Evolutionary conservation across 441 rosid genomes (phyloP), one percentile per base, ranked within the genome.

Genomic region (Mallotus repandus): DNA sequence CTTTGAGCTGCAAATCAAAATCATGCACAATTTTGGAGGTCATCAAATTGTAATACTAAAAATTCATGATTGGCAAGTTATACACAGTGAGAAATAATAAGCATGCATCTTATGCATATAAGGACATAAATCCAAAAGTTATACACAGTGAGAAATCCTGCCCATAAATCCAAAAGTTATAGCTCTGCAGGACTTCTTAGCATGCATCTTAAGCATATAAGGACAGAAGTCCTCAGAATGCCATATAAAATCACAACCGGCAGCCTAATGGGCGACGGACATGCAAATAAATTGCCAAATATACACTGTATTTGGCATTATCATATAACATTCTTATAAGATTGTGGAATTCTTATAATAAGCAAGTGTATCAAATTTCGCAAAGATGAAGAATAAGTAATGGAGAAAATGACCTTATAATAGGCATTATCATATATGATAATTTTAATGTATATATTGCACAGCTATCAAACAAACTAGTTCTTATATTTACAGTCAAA

Each of bases 1-100:
- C 78, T 93, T 91, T 4, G 97, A 93, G 81, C 98, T 90, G 96
- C 83, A 77, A 21, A 73, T 21, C 32, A 18, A 70, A 67, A 69
- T 10, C 0, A 12, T 16, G 22, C 32, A 61, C 15, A 61, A 11
- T 4, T 43, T 61, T 11, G 29, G 25, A 18, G 58, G 48, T 29
- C 41, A 9, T 43, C 21, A 16, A 22, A 8, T 21, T 25, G 5
- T 21, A 25, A 67, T 52, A 5, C 29, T 9, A 6, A 54, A 16
- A 38, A n/a, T 18, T 68, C 22, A 68, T n/a, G 58, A 57, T 35
- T 75, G 46, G 12, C 55, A 55, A 22, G 46, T 55, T 53, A 29
- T 29, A 29, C 32, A 29, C 32, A 29, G 32, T 29, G 3, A 29
- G 32, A 29, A 29, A 29, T 29, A 1, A 1, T 29, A 1, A 29